Base-by-base conservation (phyloP, 345 rosid genomes). In the Anacardium occidentale region DNA sequence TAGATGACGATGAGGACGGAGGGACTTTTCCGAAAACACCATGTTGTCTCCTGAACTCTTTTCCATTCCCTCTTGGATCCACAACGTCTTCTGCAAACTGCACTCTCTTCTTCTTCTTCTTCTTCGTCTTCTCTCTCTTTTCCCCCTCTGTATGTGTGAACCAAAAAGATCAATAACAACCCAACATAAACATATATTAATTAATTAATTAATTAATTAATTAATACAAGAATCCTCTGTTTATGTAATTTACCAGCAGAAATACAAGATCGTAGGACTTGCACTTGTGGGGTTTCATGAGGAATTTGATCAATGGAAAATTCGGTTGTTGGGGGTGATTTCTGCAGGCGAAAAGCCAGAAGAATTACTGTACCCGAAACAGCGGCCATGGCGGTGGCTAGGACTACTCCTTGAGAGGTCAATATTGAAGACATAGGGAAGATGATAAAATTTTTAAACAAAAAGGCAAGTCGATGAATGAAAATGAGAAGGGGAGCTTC, bases 301-400 rank as follows among this genome's bases (percentile, higher is more conserved):
- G 75, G 72, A 62, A 74, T 77, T 37, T 74, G 84, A 66, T 74
- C 76, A 18, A 73, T 32, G 25, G 83, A 47, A 66, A 69, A 68
- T 25, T 66, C 63, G 66, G 75, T 20, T 20, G 64, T 21, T 25
- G 53, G 80, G 52, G 66, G 25, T 10, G 83, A 64, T 69, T 86
- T 88, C 74, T 88, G 95, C 26, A 86, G 89, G 73, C 91, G 89
- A 25, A 88, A 56, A 69, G 91, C 91, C 7, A 90, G 84, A 75
- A 90, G 86, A 59, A 90, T 77, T 57, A 90, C 86, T 12, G 93
- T 88, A 74, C 96, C 91, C 32, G 96, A 90, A 70, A 90, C 82
- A 8, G 93, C 93, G 4, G 93, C 93, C 93, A 90, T 87, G 79
- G 93, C 93, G 0, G 93, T 88, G 64, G 93, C 96, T 7, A 90